A percentile compares a stretch with the other conserved stretches of the same genome.
phyloP scores from a whole-genome alignment of 2,329 filamentous ascomycete species.

The Aureobasidium sp. region DNA sequence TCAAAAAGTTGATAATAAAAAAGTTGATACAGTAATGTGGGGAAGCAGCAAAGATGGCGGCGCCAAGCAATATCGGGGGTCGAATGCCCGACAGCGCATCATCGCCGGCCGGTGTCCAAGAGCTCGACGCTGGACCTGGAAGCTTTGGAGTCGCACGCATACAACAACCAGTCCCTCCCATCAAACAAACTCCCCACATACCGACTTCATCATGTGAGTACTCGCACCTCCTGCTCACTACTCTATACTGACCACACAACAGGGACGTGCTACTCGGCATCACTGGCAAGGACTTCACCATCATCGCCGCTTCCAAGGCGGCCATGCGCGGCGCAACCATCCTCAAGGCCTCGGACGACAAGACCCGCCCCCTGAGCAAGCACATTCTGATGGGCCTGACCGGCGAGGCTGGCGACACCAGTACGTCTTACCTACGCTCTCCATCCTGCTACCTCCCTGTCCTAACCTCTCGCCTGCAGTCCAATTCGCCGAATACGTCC shows the following conservation, averaged over 20 bases:
- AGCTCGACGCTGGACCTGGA: background rate
- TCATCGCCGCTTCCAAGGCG: constrained; percentile 95
- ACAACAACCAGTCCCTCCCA: background rate
- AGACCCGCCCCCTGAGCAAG: constrained; percentile 87
- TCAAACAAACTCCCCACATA: background rate
- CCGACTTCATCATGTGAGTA: constrained; percentile 10
- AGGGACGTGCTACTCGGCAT: constrained; percentile 99
- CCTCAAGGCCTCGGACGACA: constrained; percentile 92
- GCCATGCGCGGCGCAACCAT: constrained; percentile 96
- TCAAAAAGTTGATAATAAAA: background rate
- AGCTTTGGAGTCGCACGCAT: background rate
- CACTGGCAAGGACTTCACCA: constrained; percentile 97
- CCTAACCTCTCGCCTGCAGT: constrained; percentile 44
- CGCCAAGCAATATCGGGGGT: background rate
- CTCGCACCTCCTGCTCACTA: constrained; percentile 16
- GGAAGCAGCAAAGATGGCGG: background rate
- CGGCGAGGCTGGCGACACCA: constrained; percentile 91
- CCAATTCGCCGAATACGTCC: constrained; percentile 98
- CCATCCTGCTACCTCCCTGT: background rate
- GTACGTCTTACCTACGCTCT: constrained; percentile 44
- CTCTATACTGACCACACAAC: constrained; percentile 34
- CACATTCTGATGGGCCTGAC: constrained; percentile 92
- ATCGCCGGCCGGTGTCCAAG: background rate
- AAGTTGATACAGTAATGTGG: background rate
- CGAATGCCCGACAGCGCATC: background rate